Conservation (phyloP, 2,329 filamentous ascomycete species). For the Hypoxylon sp. region DNA sequence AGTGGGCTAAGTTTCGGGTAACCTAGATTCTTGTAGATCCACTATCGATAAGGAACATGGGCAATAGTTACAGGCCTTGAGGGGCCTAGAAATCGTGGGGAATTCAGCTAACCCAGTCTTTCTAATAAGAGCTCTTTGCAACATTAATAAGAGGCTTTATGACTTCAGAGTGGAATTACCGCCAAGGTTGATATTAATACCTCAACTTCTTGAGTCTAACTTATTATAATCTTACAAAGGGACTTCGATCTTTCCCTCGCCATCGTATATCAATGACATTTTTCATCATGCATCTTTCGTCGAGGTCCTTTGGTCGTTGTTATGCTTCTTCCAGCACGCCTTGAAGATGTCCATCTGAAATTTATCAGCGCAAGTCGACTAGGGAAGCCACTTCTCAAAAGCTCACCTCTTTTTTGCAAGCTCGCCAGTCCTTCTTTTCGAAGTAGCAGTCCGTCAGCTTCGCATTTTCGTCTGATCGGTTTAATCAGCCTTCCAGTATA, state of each 20-base stretch:
- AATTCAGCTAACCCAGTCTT: too few relatives aligned
- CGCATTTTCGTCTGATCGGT: slow-evolving; percentile 80
- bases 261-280: neutral
- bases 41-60: neutral
- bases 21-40: neutral
- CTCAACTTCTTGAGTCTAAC: slow-evolving; percentile 21
- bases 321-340: slow-evolving; percentile 90
- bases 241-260: neutral
- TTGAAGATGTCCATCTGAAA: slow-evolving; percentile 87
- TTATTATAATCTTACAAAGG: slow-evolving; percentile 18
- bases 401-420: slow-evolving; percentile 88
- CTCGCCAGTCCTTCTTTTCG: slow-evolving; percentile 95
- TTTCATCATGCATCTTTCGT: slow-evolving; percentile 70
- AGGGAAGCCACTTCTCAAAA: slow-evolving; percentile 36
- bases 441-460: slow-evolving; percentile 96
- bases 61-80: neutral
- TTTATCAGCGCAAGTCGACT: slow-evolving; percentile 22
- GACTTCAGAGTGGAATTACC: slow-evolving; percentile 25
- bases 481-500: slow-evolving; percentile 11
- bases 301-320: slow-evolving; percentile 85
- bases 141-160: neutral
- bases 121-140: neutral
- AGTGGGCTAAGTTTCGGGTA: neutral
- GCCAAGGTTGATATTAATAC: slow-evolving; percentile 25
- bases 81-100: neutral